Percentiles rank a stretch among this genome's conserved stretches.
phyloP scores from a whole-genome alignment of 192 early-diverging fungal species.

The Allomyces macrogynus region DNA sequence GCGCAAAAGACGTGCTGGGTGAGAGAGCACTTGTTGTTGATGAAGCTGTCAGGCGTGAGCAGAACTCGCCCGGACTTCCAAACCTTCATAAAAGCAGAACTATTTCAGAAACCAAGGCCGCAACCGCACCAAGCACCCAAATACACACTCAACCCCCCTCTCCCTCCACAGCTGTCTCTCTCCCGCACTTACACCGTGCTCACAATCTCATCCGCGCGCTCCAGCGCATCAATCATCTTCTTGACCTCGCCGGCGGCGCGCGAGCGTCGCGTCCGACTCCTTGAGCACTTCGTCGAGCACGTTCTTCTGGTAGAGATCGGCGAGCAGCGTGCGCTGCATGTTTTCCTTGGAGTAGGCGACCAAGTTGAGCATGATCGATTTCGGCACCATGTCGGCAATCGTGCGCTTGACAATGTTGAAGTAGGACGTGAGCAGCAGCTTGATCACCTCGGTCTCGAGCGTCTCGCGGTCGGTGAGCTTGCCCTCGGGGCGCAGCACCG shows the following conservation, averaged over 20 bases:
- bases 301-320: slow-evolving; percentile 92
- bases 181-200: slow-evolving; percentile 13
- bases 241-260: slow-evolving; percentile 84
- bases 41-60: no score
- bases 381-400: slow-evolving; percentile 89
- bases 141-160: no score
- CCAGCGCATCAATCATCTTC: slow-evolving; percentile 83
- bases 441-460: slow-evolving; percentile 98
- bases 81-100: no score
- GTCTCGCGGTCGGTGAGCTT: slow-evolving; percentile 90
- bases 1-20: no score
- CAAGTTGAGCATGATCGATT: slow-evolving; percentile 95
- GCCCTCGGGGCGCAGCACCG: slow-evolving; percentile 82
- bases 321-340: slow-evolving; percentile 81
- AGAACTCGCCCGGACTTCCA: no score
- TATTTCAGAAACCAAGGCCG: no score
- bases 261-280: slow-evolving; percentile 81
- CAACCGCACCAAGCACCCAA: no score
- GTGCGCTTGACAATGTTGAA: slow-evolving; percentile 98
- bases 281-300: slow-evolving; percentile 83
- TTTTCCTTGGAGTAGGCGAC: slow-evolving; percentile 78
- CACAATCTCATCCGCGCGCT: slow-evolving; percentile 33
- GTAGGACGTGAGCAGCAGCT: slow-evolving; percentile 90
- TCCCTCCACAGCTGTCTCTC: no score
- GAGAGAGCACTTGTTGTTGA: no score